Evolutionary conservation across 345 rosid species (phyloP).

Genomic region (Dimocarpus longan): DNA sequence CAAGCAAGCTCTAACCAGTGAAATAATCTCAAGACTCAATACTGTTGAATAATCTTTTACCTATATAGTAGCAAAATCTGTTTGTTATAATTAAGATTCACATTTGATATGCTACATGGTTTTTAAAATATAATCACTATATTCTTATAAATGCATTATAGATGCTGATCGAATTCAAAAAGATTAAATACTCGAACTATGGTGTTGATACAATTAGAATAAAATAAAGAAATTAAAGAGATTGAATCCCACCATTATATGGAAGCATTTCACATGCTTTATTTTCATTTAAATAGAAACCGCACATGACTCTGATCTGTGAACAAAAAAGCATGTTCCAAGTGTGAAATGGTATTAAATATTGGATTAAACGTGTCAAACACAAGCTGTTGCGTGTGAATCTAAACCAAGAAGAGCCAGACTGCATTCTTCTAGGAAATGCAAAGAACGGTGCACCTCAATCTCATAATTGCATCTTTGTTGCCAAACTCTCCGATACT

Average conservation of each 20-base stretch:
- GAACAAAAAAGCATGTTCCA: not conserved
- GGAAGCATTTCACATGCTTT: not conserved
- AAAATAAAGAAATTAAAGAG: too few species aligned
- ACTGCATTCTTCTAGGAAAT: slow-evolving; percentile 15
- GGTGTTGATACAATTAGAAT: too few species aligned
- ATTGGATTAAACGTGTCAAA: not conserved
- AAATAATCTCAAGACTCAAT: too few species aligned
- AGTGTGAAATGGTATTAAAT: not conserved
- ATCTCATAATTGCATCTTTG: not conserved
- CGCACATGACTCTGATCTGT: not conserved
- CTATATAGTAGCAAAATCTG: too few species aligned
- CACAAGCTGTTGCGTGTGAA: not conserved
- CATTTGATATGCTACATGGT: too few species aligned
- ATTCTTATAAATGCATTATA: too few species aligned
- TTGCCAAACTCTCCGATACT: not conserved
- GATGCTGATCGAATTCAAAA: too few species aligned
- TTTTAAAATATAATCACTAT: too few species aligned
- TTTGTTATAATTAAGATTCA: not conserved
- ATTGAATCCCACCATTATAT: too few species aligned
- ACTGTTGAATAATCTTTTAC: too few species aligned
- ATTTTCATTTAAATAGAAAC: not conserved
- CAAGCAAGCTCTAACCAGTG: too few species aligned
- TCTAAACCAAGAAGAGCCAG: not conserved
- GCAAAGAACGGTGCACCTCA: not conserved
- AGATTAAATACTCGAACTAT: too few species aligned